Evolutionary conservation across 176 grass and related monocot genomes (phyloP), one percentile per base, ranked within the genome.

Genomic region (Microstegium vimineum): DNA sequence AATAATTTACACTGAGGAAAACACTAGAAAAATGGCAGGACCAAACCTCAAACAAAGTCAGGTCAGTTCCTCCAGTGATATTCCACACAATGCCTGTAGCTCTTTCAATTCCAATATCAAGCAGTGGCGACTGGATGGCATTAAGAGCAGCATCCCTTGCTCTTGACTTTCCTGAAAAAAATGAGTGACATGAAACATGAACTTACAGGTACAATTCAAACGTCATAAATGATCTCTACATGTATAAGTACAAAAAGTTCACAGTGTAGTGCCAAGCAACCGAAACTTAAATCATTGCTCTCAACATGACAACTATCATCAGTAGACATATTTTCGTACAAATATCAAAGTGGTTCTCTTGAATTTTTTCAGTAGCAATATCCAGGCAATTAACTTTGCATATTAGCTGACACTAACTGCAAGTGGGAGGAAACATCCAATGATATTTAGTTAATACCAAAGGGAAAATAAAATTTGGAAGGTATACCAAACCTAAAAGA

Each of bases 31-130:
- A 82, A 67, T 37, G 86, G 43, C 87, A 67, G 43, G 18, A 82
- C 15, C 81, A 42, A 74, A 97, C 94, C 94, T 97, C 94, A 85
- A 89, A 97, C 66, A 97, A 88, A 79, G 94, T 93, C 70, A 97
- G 36, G 74, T 97, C 94, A 81, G 27, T 84, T 80, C 94, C 94
- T 15, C 94, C 94, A 33, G 94, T 97, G 70, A 97, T 97, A 82
- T 97, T 97, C 94, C 94, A 97, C 76, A 97, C 94, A 33, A 97
- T 97, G 54, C 94, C 94, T 65, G 91, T 97, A 66, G 94, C 94
- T 81, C 94, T 90, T 74, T 97, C 94, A 63, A 97, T 97, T 85
- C 94, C 94, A 89, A 97, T 94, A 86, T 97, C 94, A 65, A 97
- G 91, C 40, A 97, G 78, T 59, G 94, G 94, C 2, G 94, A 97